Conservation (phyloP, 2,329 filamentous ascomycete genomes). For the Rasamsonia emersonii region DNA sequence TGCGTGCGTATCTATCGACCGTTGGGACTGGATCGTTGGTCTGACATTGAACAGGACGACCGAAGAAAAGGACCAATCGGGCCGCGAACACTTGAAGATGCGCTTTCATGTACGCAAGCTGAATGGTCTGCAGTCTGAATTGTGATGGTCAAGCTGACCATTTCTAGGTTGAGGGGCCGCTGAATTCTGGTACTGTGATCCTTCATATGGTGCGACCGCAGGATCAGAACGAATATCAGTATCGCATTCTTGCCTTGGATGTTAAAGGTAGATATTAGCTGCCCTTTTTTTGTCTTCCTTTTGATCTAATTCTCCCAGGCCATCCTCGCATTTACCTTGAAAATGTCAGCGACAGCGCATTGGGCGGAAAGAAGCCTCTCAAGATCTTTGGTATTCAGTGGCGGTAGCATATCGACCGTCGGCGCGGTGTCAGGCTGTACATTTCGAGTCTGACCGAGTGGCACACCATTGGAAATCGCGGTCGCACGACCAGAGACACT, state of each 20-base stretch:
- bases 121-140: too few species aligned
- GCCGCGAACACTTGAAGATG: conserved; percentile 73
- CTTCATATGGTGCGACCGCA: conserved; percentile 67
- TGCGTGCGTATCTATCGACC: conserved; percentile 27
- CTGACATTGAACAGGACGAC: conserved; percentile 47
- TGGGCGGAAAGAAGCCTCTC: conserved; percentile 32
- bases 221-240: conserved; percentile 61
- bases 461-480: too few species aligned
- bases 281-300: not conserved
- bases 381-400: conserved; percentile 44
- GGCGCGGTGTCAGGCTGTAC: too few species aligned
- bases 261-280: conserved; percentile 48
- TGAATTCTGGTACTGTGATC: conserved; percentile 62
- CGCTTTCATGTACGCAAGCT: conserved; percentile 59
- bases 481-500: too few species aligned
- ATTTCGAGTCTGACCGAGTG: too few species aligned
- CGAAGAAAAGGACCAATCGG: conserved; percentile 60
- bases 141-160: conserved; percentile 16
- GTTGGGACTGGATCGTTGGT: conserved; percentile 1
- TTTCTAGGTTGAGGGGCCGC: conserved; percentile 63
- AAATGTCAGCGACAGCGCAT: conserved; percentile 31
- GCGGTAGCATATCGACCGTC: conserved; percentile 19
- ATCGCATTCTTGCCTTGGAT: conserved; percentile 72
- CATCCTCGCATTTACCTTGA: conserved; percentile 39
- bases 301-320: conserved; percentile 17